Evolutionary conservation across 306 rosid species (phyloP).

Genomic region (Vigna trinervia): DNA sequence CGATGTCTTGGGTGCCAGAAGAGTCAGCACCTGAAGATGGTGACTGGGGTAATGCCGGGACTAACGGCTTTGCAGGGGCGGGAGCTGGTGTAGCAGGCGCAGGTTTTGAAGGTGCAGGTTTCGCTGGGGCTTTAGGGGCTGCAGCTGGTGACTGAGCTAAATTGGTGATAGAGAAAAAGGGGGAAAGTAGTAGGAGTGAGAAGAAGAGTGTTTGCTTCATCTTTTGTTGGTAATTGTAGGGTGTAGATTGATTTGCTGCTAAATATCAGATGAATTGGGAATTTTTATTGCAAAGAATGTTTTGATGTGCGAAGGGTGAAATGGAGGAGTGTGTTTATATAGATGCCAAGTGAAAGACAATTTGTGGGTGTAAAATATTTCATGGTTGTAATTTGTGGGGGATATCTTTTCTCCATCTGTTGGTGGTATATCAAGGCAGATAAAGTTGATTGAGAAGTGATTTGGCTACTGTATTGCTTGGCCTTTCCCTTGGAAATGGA

Average conservation of each 20-base stretch:
- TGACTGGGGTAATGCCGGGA: conserved; percentile 49
- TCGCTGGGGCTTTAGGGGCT: conserved; percentile 53
- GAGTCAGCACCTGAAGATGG: conserved; percentile 34
- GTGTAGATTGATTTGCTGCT: not conserved
- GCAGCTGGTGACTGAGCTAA: conserved; percentile 56
- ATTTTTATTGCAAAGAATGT: conserved; percentile 9
- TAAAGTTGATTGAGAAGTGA: conserved; percentile 42
- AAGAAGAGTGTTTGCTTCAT: conserved; percentile 47
- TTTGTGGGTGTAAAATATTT: too few relatives aligned
- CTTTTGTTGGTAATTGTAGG: conserved; percentile 21
- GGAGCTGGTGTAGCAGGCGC: conserved; percentile 38
- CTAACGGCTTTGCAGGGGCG: conserved; percentile 51
- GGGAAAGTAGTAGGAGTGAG: conserved; percentile 36
- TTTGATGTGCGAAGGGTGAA: conserved; percentile 41
- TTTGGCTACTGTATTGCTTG: conserved; percentile 26
- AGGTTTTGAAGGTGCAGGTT: conserved; percentile 45
- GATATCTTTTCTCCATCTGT: conserved; percentile 10
- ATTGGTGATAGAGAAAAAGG: conserved; percentile 38
- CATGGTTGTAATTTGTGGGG: not conserved
- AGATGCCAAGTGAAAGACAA: conserved; percentile 26
- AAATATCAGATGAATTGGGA: not conserved
- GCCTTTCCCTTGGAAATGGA: conserved; percentile 35
- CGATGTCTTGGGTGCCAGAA: conserved; percentile 51
- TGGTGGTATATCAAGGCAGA: conserved; percentile 41
- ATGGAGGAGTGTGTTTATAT: conserved; percentile 40